phyloP scores from a whole-genome alignment of 1,284 basidiomycete species.

The Sutorius eximius region DNA sequence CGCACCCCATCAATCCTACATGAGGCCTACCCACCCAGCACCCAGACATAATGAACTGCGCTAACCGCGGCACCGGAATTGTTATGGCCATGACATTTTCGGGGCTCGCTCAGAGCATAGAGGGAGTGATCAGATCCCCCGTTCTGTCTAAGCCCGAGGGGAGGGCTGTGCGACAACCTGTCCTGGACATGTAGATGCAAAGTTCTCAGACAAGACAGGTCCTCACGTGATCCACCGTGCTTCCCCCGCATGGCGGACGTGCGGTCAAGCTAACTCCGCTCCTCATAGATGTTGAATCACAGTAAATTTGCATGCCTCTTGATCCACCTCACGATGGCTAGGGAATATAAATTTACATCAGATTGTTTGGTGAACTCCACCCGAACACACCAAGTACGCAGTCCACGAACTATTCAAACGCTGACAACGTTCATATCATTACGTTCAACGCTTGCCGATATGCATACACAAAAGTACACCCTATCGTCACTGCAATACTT shows the following conservation, averaged over 20 bases:
- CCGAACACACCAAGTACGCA: not conserved
- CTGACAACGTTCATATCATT: not conserved
- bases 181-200: not conserved
- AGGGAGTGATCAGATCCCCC: not conserved
- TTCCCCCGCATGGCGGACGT: not conserved
- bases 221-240: not conserved
- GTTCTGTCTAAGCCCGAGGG: not conserved
- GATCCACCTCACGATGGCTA: not conserved
- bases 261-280: not conserved
- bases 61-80: not conserved
- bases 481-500: not conserved
- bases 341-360: not conserved
- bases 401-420: not conserved
- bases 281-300: not conserved
- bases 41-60: not conserved
- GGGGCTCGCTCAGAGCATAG: not conserved
- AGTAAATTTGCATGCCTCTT: not conserved
- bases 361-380: not conserved
- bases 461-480: not conserved
- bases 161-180: not conserved
- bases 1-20: not conserved
- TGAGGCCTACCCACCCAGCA: too few species aligned
- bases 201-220: not conserved
- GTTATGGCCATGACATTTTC: not conserved
- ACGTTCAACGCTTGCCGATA: not conserved